phyloP scores from a whole-genome alignment of 2,329 filamentous ascomycete genomes.

The Verticillium dahliae region DNA sequence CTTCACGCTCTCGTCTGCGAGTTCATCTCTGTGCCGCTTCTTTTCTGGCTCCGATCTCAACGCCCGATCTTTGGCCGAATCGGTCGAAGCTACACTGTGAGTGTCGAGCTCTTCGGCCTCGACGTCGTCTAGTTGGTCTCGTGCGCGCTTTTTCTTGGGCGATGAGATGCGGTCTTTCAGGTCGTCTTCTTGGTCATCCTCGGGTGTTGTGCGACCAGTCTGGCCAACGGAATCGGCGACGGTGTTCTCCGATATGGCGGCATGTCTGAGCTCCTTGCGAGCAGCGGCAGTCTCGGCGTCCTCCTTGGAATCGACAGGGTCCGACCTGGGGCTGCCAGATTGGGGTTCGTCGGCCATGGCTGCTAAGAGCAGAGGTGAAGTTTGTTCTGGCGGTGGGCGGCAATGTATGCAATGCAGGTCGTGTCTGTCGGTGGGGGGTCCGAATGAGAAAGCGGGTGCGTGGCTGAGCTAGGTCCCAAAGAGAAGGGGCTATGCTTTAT shows the following conservation, averaged over 20 bases:
- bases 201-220: slow-evolving; percentile 16
- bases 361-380: background rate
- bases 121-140: slow-evolving; percentile 49
- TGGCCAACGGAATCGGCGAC: slow-evolving; percentile 16
- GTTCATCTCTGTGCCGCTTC: slow-evolving; percentile 53
- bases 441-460: background rate
- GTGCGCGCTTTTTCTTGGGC: slow-evolving; percentile 61
- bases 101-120: slow-evolving; percentile 31
- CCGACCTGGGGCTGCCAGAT: slow-evolving; percentile 31
- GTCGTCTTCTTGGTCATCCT: slow-evolving; percentile 25
- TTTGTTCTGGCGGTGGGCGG: background rate
- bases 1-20: slow-evolving; percentile 13
- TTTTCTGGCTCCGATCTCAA: slow-evolving; percentile 51
- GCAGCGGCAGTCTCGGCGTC: slow-evolving; percentile 59
- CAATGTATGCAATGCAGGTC: background rate
- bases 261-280: slow-evolving; percentile 58
- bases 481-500: slow-evolving; percentile 1
- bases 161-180: slow-evolving; percentile 47
- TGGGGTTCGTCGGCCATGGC: slow-evolving; percentile 39
- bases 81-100: slow-evolving; percentile 32
- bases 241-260: slow-evolving; percentile 50
- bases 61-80: slow-evolving; percentile 42
- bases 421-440: background rate
- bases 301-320: slow-evolving; percentile 36
- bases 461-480: background rate